Percentiles rank a stretch among this genome's conserved stretches.
phyloP scores from a whole-genome alignment of 2,329 filamentous ascomycete genomes.

The Talaromyces sp. region DNA sequence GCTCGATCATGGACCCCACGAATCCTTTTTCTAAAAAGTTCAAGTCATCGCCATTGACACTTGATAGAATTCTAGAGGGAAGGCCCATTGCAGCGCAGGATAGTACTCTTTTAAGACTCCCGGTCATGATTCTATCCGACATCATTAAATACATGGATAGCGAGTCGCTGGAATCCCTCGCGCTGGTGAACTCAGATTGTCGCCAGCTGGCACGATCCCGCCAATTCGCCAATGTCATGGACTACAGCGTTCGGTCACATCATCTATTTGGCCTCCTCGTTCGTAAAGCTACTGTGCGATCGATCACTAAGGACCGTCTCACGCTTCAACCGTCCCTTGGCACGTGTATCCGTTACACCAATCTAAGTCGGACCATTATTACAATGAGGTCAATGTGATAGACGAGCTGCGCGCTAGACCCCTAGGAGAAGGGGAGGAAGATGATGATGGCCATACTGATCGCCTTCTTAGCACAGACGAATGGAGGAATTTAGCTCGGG shows the following conservation, averaged over 20 bases:
- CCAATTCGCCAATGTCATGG: conserved; percentile 8
- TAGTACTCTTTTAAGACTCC: conserved; percentile 4
- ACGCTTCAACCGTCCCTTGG: conserved; percentile 10
- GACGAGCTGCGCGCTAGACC: too few relatives aligned
- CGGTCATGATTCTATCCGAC: conserved; percentile 3
- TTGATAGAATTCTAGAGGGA: conserved; percentile 11
- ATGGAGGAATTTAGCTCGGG: too few relatives aligned
- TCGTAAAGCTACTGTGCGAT: neutral
- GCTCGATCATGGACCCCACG: too few relatives aligned
- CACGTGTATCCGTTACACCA: conserved; percentile 7
- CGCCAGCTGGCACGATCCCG: conserved; percentile 16
- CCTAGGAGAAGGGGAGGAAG: too few relatives aligned
- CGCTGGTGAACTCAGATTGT: conserved; percentile 16
- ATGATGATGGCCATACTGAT: too few relatives aligned
- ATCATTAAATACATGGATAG: conserved; percentile 5
- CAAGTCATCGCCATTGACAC: neutral
- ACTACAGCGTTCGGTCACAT: neutral
- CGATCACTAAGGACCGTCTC: neutral
- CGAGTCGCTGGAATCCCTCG: conserved; percentile 3
- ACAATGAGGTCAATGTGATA: too few relatives aligned
- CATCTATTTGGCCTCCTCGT: neutral
- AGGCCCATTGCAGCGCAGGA: neutral
- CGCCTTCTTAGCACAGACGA: too few relatives aligned
- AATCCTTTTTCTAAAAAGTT: too few relatives aligned
- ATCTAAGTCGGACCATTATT: too few relatives aligned